A percentile compares a stretch with the other conserved stretches of the same genome.
phyloP scores from a whole-genome alignment of 805 yeast genomes.

The Metschnikowia reukaufii region DNA sequence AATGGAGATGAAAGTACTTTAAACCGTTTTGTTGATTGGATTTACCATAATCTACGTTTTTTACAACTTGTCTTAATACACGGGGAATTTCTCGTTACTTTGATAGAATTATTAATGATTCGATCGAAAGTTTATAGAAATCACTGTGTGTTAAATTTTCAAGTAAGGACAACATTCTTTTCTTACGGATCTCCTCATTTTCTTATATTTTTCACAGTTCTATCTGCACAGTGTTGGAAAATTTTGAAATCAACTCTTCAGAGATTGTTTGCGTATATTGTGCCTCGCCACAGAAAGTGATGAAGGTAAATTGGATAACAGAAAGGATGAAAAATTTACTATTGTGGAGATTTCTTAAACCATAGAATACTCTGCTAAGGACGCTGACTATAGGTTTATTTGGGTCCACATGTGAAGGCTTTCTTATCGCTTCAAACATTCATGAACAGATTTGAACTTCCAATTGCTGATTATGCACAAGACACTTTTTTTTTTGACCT shows the following conservation, averaged over 20 bases:
- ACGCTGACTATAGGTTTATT: constrained; percentile 57
- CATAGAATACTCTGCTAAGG: constrained; percentile 60
- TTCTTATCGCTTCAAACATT: constrained; percentile 71
- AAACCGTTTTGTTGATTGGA: no score
- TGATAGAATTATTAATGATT: constrained; percentile 63
- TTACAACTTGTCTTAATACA: no score
- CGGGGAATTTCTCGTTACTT: constrained; percentile 59
- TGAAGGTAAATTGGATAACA: constrained; percentile 81
- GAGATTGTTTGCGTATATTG: constrained; percentile 60
- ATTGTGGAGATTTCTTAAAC: constrained; percentile 53
- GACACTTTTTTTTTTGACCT: constrained; percentile 91
- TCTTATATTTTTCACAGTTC: constrained; percentile 93
- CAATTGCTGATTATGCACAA: constrained; percentile 92
- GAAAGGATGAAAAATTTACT: constrained; percentile 87
- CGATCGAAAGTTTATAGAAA: constrained; percentile 64
- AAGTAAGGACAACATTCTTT: constrained; percentile 51
- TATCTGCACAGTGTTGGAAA: constrained; percentile 48
- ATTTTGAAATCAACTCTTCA: constrained; percentile 16
- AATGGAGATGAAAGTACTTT: no score
- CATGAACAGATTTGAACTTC: constrained; percentile 71
- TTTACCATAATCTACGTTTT: no score
- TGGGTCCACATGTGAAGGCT: constrained; percentile 87
- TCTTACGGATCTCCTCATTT: constrained; percentile 80
- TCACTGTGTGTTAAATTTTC: constrained; percentile 64
- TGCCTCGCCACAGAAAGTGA: constrained; percentile 78